A percentile compares a stretch with the other conserved stretches of the same genome.
phyloP scores from a whole-genome alignment of 1,284 basidiomycete species.

The Hemileia vastatrix region DNA sequence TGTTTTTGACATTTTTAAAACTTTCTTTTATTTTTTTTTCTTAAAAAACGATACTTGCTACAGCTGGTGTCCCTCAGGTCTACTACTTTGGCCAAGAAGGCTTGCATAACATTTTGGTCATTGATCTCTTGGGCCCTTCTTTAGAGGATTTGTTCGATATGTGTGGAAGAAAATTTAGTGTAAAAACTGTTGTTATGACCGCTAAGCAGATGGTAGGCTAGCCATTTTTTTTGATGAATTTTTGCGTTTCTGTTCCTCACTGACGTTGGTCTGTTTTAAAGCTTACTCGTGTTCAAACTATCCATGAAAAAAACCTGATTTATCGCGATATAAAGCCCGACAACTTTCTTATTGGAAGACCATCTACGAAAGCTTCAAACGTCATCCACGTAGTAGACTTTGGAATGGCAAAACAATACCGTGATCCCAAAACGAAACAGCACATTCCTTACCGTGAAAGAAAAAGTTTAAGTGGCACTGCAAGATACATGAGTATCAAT shows the following conservation, averaged over 20 bases:
- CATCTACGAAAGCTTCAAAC: constrained; percentile 75
- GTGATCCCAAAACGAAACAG: constrained; percentile 91
- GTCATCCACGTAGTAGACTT: constrained; percentile 83
- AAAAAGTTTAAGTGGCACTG: constrained; percentile 79
- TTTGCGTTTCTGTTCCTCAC: not conserved
- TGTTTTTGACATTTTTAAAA: constrained; percentile 15
- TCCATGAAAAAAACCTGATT: constrained; percentile 94
- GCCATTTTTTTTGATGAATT: not conserved
- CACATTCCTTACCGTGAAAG: constrained; percentile 94
- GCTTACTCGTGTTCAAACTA: constrained; percentile 81
- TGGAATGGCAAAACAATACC: constrained; percentile 96
- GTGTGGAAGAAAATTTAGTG: constrained; percentile 85
- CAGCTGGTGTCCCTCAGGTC: constrained; percentile 84
- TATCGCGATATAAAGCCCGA: constrained; percentile 97
- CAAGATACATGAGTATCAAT: constrained; percentile 95
- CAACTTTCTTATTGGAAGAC: constrained; percentile 87
- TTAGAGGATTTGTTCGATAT: constrained; percentile 92
- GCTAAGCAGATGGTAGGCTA: constrained; percentile 78
- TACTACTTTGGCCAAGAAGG: constrained; percentile 97
- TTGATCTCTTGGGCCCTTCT: constrained; percentile 84
- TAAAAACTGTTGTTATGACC: constrained; percentile 94
- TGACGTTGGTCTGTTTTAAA: constrained; percentile 40
- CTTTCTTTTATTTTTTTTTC: constrained; percentile 9
- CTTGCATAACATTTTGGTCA: constrained; percentile 93
- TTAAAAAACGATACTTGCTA: not conserved